Conservation (phyloP, 345 rosid genomes). For the Syzygium oleosum region DNA sequence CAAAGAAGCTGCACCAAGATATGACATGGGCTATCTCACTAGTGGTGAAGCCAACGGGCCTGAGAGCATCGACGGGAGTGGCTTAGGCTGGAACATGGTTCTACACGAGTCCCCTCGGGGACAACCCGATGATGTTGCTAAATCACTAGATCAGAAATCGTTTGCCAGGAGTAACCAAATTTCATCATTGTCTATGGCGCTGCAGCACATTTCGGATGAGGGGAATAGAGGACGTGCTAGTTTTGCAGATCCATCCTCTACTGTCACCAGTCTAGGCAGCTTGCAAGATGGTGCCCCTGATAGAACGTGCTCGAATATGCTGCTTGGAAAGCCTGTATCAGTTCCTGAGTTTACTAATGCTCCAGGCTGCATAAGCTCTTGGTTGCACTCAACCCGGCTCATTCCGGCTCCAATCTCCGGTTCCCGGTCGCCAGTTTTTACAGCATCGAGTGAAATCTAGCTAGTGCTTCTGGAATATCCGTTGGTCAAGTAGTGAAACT, state of each 20-base stretch:
- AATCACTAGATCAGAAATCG: background rate
- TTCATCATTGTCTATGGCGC: background rate
- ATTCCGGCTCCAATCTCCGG: background rate
- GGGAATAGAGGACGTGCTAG: background rate
- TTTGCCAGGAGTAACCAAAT: background rate
- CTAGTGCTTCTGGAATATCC: background rate
- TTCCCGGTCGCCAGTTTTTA: background rate
- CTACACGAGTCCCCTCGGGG: background rate
- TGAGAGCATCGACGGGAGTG: background rate
- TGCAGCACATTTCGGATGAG: background rate
- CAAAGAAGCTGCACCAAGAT: conserved; percentile 11
- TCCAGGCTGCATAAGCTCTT: background rate
- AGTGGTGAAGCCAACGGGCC: background rate
- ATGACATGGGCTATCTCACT: background rate
- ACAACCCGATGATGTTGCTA: background rate
- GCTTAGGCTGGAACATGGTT: background rate
- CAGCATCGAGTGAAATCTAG: background rate
- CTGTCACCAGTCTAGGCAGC: conserved; percentile 51
- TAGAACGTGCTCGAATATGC: background rate
- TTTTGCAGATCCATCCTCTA: conserved; percentile 23
- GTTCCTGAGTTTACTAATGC: background rate
- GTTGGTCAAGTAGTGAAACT: background rate
- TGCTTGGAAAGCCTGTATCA: background rate
- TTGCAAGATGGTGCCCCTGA: background rate
- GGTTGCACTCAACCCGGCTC: background rate